phyloP scores from a whole-genome alignment of 78 protist genomes.

The Trichosphaerium sp. region DNA sequence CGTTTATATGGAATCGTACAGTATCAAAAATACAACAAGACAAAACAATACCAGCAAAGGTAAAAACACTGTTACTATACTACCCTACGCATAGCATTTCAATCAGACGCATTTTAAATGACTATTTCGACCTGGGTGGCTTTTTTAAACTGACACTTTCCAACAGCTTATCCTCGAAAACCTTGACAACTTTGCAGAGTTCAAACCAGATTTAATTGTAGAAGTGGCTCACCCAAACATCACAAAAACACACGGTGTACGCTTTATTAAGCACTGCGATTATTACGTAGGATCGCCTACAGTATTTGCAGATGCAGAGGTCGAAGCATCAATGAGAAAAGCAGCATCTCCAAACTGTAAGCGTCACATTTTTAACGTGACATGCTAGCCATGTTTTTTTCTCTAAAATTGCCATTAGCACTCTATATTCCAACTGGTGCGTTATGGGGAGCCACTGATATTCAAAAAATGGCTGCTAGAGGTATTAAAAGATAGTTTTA shows the following conservation, averaged over 20 bases:
- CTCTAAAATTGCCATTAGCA: neutral
- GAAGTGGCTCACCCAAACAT: slow-evolving; percentile 34
- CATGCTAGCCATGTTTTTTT: neutral
- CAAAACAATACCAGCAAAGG: too few relatives aligned
- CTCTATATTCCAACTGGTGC: slow-evolving; percentile 40
- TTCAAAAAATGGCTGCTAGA: slow-evolving; percentile 24
- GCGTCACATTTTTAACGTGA: neutral
- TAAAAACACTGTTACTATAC: too few relatives aligned
- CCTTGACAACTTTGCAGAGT: neutral
- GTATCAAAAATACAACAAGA: neutral
- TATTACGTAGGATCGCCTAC: slow-evolving; percentile 29
- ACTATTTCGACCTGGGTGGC: too few relatives aligned
- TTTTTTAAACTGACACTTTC: too few relatives aligned
- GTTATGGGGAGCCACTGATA: slow-evolving; percentile 42
- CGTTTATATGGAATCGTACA: slow-evolving; percentile 22
- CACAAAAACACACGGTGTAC: neutral
- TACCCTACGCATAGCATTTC: too few relatives aligned
- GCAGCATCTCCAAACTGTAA: neutral
- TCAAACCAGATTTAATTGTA: slow-evolving; percentile 9
- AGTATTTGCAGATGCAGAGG: neutral
- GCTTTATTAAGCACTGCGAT: neutral
- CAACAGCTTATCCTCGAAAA: neutral
- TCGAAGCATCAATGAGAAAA: neutral
- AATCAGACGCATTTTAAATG: too few relatives aligned
- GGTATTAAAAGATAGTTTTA: neutral